Base-by-base conservation (phyloP, 1,139 yeast species). In the Nakaseomyces nivariensis region DNA sequence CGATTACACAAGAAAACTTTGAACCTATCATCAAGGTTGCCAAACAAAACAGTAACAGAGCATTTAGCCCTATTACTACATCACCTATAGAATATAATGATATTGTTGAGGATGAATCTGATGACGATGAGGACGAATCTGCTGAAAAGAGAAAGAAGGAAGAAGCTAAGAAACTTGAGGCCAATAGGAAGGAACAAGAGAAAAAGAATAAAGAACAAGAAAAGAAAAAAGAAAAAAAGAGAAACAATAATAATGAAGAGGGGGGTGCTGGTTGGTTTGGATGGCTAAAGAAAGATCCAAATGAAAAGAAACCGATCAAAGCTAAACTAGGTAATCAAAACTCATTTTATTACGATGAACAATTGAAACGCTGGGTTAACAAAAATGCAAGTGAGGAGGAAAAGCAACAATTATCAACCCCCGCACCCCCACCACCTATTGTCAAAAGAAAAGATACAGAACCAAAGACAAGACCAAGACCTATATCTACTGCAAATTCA, bases 291-390 rank as follows among this genome's bases (percentile, higher is more conserved):
- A 68, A 70, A 47, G 73, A 67, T 42, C 78, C 79, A 49, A 82
- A 81, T 47, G 82, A 79, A 51, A 84, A 85, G 42, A 86, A 85
- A 62, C 86, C 94, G 1, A 75, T 81, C 52, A 78, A 79, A 58
- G 97, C 97, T 34, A 89, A 92, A 60, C 71, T 92, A 54, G 98
- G 98, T 8, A 89, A 85, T 51, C 78, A 81, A 55, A 85, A 58
- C 32, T 73, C 78, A 37, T 84, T 92, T 60, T 79, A 79, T 58
- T 94, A 81, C 64, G 96, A 90, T 68, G 94, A 87, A 59, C 80
- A 84, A 53, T 76, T 86, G 61, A 83, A 85, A 63, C 76, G 96
- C 61, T 92, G 97, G 96, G 80, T 92, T 49, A 83, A 87, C 62
- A 80, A 79, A 53, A 79, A 81, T 53, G 78, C 76, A 17, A 80